Percentiles rank a stretch among this genome's conserved stretches.
phyloP scores from a whole-genome alignment of 805 yeast genomes.

The Wickerhamomyces tratensis region DNA sequence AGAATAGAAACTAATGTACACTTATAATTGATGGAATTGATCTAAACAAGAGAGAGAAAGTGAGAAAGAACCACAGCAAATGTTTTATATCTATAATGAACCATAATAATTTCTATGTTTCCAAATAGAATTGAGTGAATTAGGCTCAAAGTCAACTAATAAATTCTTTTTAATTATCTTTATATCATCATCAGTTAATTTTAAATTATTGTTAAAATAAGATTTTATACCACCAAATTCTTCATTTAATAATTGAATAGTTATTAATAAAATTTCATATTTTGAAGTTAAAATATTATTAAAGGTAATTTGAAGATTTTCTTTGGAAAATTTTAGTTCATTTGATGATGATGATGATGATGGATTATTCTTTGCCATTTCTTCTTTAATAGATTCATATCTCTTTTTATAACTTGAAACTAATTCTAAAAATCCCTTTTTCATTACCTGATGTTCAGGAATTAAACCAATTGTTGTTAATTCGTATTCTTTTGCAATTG shows the following conservation, averaged over 20 bases:
- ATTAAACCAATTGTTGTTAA: slow-evolving; percentile 55
- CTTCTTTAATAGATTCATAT: too few relatives aligned
- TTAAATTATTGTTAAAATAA: slow-evolving; percentile 36
- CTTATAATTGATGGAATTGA: too few relatives aligned
- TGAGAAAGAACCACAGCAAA: too few relatives aligned
- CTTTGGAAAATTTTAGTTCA: slow-evolving; percentile 4
- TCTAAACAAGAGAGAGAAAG: too few relatives aligned
- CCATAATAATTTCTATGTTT: slow-evolving; percentile 7
- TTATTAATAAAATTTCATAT: slow-evolving; percentile 60
- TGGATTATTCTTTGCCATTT: too few relatives aligned
- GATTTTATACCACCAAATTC: slow-evolving; percentile 45
- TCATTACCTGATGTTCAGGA: slow-evolving; percentile 27
- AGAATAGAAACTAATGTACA: too few relatives aligned
- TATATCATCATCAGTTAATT: slow-evolving; percentile 36
- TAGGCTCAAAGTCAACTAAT: slow-evolving; percentile 8
- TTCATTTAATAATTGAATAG: slow-evolving; percentile 41
- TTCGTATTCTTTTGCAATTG: slow-evolving; percentile 69
- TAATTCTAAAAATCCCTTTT: slow-evolving; percentile 12
- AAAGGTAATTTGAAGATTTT: slow-evolving; percentile 3
- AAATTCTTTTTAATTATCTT: slow-evolving; percentile 23
- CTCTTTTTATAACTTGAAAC: too few relatives aligned
- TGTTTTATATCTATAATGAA: too few relatives aligned
- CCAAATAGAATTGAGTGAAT: slow-evolving; percentile 7
- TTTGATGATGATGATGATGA: neutral
- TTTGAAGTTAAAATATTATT: slow-evolving; percentile 51